Percentiles rank a stretch among this genome's conserved stretches.
phyloP scores from a whole-genome alignment of 2,329 filamentous ascomycete species.

The Xylaria polymorpha region DNA sequence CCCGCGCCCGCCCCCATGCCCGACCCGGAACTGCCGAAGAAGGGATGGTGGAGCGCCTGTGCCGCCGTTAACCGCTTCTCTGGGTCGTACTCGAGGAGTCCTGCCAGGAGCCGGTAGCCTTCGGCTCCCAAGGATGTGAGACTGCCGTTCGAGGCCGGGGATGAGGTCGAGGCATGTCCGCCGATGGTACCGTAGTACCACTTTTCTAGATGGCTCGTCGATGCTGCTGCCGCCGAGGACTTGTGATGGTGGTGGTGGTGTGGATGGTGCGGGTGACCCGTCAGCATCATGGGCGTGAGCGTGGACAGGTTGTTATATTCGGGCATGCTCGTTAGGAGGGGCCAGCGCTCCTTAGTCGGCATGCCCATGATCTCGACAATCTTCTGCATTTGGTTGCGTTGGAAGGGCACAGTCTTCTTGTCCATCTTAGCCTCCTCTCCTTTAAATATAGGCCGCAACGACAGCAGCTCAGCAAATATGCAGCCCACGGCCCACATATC shows the following conservation, averaged over 20 bases:
- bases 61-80: conserved; percentile 87
- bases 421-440: conserved; percentile 99
- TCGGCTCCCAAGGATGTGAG: conserved; percentile 76
- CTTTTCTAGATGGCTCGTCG: conserved; percentile 71
- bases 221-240: conserved; percentile 49
- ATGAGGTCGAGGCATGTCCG: conserved; percentile 61
- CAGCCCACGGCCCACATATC: conserved; percentile 98
- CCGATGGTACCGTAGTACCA: conserved; percentile 81
- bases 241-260: conserved; percentile 46
- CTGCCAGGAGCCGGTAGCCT: conserved; percentile 83
- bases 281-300: conserved; percentile 62
- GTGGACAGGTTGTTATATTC: conserved; percentile 79
- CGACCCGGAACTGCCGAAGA: conserved; percentile 66
- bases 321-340: conserved; percentile 83
- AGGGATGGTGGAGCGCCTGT: conserved; percentile 88
- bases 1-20: conserved; percentile 8
- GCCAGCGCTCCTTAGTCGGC: conserved; percentile 90
- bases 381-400: conserved; percentile 98
- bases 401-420: conserved; percentile 97
- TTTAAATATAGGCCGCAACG: conserved; percentile 94
- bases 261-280: conserved; percentile 48
- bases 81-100: conserved; percentile 92
- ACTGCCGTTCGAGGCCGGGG: conserved; percentile 54
- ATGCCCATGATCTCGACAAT: conserved; percentile 97
- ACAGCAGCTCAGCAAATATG: conserved; percentile 95